A percentile compares a stretch with the other conserved stretches of the same genome.
Conservation (phyloP, 2,329 filamentous ascomycete species). For the Aspergillus aculeatus region DNA sequence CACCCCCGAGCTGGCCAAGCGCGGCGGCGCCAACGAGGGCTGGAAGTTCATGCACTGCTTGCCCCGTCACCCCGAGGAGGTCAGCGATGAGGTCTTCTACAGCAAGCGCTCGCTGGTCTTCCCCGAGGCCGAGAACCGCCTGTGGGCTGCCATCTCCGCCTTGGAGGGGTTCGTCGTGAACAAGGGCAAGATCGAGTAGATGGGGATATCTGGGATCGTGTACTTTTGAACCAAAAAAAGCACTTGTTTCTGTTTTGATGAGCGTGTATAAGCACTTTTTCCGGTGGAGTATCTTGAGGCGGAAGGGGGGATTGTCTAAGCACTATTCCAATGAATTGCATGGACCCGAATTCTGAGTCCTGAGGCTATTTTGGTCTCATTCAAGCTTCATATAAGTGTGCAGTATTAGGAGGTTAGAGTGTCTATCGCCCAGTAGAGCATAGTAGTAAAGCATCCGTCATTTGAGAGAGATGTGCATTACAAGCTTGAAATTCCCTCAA, state of each 20-base stretch:
- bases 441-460: too few species aligned
- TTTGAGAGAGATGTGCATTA: too few species aligned
- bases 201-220: background rate
- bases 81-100: slow-evolving; percentile 93
- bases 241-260: background rate
- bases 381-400: too few species aligned
- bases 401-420: too few species aligned
- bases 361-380: too few species aligned
- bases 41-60: slow-evolving; percentile 99
- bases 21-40: slow-evolving; percentile 78
- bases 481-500: too few species aligned
- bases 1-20: slow-evolving; percentile 77
- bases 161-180: slow-evolving; percentile 93
- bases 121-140: slow-evolving; percentile 86
- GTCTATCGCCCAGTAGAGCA: too few species aligned
- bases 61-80: slow-evolving; percentile 88
- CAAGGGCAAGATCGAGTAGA: slow-evolving; percentile 68
- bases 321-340: too few species aligned
- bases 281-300: too few species aligned
- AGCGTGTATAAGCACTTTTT: background rate
- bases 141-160: slow-evolving; percentile 86
- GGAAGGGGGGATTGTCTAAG: too few species aligned
- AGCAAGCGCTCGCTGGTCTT: slow-evolving; percentile 82
- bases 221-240: background rate
- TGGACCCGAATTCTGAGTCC: too few species aligned